A percentile compares a stretch with the other conserved stretches of the same genome.
These are phyloP conservation scores for Plasmodium gonderi DNA, from an alignment of 169 alveolate species.

Conservation along the genomic window DNA sequence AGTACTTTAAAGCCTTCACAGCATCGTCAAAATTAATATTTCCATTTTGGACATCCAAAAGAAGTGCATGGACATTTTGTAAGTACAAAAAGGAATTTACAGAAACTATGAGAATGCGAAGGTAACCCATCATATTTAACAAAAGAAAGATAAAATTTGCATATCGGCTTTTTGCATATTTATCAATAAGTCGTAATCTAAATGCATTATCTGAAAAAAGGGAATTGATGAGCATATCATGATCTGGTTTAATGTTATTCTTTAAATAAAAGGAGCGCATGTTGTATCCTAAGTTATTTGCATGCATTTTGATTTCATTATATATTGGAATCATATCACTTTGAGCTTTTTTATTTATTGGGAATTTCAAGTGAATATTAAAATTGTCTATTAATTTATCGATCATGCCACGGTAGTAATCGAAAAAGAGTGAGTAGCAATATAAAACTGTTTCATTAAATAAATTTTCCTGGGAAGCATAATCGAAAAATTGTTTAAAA, in stretches of 20 bases:
- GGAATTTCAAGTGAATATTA: neutral
- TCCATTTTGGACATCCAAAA: neutral
- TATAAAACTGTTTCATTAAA: constrained; percentile 8
- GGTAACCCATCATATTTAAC: neutral
- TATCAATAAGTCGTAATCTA: neutral
- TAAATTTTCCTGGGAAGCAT: neutral
- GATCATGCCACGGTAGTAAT: neutral
- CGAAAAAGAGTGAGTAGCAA: constrained; percentile 31
- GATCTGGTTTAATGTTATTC: neutral
- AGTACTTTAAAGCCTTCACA: neutral
- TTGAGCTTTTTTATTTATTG: neutral
- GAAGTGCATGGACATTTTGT: constrained; percentile 6
- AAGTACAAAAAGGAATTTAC: neutral
- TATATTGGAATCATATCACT: neutral
- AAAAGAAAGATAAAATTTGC: constrained; percentile 8
- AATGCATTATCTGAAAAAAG: neutral
- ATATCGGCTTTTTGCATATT: neutral
- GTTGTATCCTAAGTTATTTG: neutral
- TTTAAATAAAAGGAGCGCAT: neutral
- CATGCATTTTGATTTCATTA: neutral
- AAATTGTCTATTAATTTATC: neutral
- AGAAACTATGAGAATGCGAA: neutral
- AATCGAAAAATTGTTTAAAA: neutral
- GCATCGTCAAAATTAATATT: constrained; percentile 8
- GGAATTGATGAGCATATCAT: neutral